phyloP scores from a whole-genome alignment of 805 yeast genomes.

The Cyberlindnera xishuangbannaensis region DNA sequence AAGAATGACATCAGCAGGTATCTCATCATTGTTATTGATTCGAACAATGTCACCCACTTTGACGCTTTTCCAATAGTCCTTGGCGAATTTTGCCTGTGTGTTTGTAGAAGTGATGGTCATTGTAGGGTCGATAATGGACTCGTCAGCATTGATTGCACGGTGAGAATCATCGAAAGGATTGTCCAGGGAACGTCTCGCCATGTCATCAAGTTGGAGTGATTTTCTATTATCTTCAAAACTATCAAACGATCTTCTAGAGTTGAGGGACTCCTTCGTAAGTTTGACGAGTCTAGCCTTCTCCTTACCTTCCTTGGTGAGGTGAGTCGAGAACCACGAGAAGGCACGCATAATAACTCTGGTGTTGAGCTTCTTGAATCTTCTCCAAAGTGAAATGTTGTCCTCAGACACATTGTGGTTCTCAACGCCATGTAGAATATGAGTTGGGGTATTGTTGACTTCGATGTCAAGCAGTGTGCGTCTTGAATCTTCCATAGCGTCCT shows the following conservation, averaged over 20 bases:
- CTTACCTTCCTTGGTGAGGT: constrained; percentile 31
- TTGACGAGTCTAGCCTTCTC: constrained; percentile 27
- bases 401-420: constrained; percentile 56
- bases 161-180: constrained; percentile 24
- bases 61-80: constrained; percentile 63
- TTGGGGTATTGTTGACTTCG: constrained; percentile 68
- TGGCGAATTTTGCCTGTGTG: constrained; percentile 35
- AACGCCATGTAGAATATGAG: constrained; percentile 54
- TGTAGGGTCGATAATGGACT: constrained; percentile 50
- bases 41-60: constrained; percentile 71
- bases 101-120: constrained; percentile 48
- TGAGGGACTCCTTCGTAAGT: constrained; percentile 21
- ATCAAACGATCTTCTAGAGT: constrained; percentile 35
- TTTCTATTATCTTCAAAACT: constrained; percentile 27
- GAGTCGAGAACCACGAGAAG: constrained; percentile 8
- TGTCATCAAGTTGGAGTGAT: constrained; percentile 27
- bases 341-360: constrained; percentile 22
- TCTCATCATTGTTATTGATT: constrained; percentile 68
- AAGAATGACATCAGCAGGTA: constrained; percentile 70
- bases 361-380: constrained; percentile 56
- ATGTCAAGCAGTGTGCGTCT: constrained; percentile 65
- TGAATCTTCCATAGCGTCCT: constrained; percentile 78
- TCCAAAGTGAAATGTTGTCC: constrained; percentile 63
- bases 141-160: constrained; percentile 34
- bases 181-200: constrained; percentile 17